These are phyloP conservation scores for Selaginella moellendorffii DNA, from an alignment of 75 land plant genomes.

Conservation along the genomic window DNA sequence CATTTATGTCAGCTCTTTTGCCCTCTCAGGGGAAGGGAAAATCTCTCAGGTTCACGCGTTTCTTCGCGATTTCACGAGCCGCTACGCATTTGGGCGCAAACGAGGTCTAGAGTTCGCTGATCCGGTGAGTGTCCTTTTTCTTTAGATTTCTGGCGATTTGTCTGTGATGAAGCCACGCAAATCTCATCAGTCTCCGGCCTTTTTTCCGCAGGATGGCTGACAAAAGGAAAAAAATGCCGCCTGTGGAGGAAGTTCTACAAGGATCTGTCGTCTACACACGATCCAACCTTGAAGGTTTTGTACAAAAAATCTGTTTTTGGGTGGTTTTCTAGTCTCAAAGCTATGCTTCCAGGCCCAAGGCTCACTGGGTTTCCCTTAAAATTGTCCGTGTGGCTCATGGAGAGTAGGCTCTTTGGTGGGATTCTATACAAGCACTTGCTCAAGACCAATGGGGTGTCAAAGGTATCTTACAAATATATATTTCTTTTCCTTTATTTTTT, in stretches of 20 bases:
- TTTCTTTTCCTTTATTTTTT: neutral
- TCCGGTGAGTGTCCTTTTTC: too few species aligned
- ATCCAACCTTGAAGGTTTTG: neutral
- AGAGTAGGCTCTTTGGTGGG: slow-evolving; percentile 39
- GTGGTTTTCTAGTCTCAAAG: neutral
- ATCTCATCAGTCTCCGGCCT: too few species aligned
- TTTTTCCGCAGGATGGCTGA: too few species aligned
- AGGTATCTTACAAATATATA: slow-evolving; percentile 23
- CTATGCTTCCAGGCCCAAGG: slow-evolving; percentile 50
- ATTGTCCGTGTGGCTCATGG: slow-evolving; percentile 41
- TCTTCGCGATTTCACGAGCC: too few species aligned
- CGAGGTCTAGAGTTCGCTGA: too few species aligned
- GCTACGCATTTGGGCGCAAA: too few species aligned
- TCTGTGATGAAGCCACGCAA: too few species aligned
- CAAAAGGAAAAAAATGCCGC: slow-evolving; percentile 12
- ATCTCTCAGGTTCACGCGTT: too few species aligned
- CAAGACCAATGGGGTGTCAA: slow-evolving; percentile 36
- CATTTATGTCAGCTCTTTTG: too few species aligned
- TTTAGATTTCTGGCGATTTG: too few species aligned
- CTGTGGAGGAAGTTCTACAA: slow-evolving; percentile 18
- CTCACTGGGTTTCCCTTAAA: slow-evolving; percentile 46
- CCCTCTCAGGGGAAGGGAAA: too few species aligned
- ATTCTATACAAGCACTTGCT: slow-evolving; percentile 31
- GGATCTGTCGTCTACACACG: slow-evolving; percentile 7
- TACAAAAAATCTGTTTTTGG: neutral